Percentiles rank a stretch among this genome's conserved stretches.
Evolutionary conservation across 805 yeast species (phyloP).

Genomic region (Blastobotrys americana): DNA sequence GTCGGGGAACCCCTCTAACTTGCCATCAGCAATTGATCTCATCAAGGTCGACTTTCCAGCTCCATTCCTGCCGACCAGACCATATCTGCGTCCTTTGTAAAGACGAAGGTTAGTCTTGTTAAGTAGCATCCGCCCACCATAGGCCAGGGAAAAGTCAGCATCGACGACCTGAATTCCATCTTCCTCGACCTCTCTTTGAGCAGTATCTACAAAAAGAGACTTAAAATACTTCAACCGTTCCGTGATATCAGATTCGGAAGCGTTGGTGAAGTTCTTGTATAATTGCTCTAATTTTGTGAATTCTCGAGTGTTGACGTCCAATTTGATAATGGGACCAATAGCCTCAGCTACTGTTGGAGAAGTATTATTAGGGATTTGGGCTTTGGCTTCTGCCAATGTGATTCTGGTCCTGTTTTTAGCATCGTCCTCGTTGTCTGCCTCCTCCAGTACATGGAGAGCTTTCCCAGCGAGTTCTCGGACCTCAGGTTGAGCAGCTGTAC

Average conservation of each 20-base stretch:
- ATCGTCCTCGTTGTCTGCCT: constrained; percentile 69
- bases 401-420: constrained; percentile 66
- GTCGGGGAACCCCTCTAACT: constrained; percentile 94
- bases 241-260: constrained; percentile 31
- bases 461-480: constrained; percentile 89
- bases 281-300: constrained; percentile 27
- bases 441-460: constrained; percentile 74
- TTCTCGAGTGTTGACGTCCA: constrained; percentile 34
- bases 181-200: constrained; percentile 52
- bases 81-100: constrained; percentile 92
- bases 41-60: constrained; percentile 97
- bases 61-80: constrained; percentile 97
- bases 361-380: constrained; percentile 30
- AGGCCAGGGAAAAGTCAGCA: constrained; percentile 91
- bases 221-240: constrained; percentile 28
- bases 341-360: constrained; percentile 31
- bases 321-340: constrained; percentile 25
- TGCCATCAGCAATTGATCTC: constrained; percentile 96
- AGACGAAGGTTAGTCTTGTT: constrained; percentile 86
- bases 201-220: constrained; percentile 33
- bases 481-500: constrained; percentile 91
- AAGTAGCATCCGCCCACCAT: constrained; percentile 93
- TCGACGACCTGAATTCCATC: constrained; percentile 91
- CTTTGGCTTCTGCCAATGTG: constrained; percentile 38
- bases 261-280: constrained; percentile 44